Conservation (phyloP, 2,329 filamentous ascomycete genomes). For the Paraphaeosphaeria sporulosa region DNA sequence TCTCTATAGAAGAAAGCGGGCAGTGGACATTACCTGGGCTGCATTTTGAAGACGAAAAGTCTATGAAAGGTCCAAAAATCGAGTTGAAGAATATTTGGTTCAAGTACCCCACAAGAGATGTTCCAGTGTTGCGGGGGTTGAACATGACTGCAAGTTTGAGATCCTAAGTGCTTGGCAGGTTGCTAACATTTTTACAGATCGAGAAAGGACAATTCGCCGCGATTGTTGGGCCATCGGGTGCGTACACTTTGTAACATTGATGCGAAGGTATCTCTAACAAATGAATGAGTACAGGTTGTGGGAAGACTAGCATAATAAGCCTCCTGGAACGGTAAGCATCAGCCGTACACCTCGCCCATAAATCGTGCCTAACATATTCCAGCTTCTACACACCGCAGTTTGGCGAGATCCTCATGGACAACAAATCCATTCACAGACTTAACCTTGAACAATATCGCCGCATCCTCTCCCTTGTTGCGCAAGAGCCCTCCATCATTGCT, state of each 20-base stretch:
- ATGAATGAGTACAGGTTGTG: too few relatives aligned
- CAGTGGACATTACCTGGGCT: too few relatives aligned
- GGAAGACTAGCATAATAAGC: slow-evolving; percentile 73
- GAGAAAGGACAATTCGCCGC: slow-evolving; percentile 22
- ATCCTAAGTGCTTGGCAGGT: too few relatives aligned
- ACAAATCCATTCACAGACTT: slow-evolving; percentile 2
- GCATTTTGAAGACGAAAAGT: too few relatives aligned
- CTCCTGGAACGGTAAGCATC: too few relatives aligned
- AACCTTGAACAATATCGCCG: slow-evolving; percentile 77
- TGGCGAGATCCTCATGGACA: slow-evolving; percentile 15
- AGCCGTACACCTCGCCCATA: too few relatives aligned
- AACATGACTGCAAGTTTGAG: too few relatives aligned
- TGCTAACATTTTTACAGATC: too few relatives aligned
- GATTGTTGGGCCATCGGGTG: slow-evolving; percentile 40
- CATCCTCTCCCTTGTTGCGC: slow-evolving; percentile 85
- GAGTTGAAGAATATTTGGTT: slow-evolving; percentile 82
- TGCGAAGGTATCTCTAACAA: too few relatives aligned
- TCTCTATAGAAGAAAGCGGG: too few relatives aligned
- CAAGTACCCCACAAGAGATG: slow-evolving; percentile 89
- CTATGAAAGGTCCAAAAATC: slow-evolving; percentile 63
- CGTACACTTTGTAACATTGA: too few relatives aligned
- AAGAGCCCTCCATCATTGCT: slow-evolving; percentile 92
- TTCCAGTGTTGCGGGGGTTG: slow-evolving; percentile 72
- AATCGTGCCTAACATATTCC: too few relatives aligned
- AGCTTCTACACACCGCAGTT: slow-evolving; percentile 38